Evolutionary conservation across 2,329 filamentous ascomycete genomes (phyloP), one percentile per base, ranked within the genome.

Genomic region (Colletotrichum sojae): DNA sequence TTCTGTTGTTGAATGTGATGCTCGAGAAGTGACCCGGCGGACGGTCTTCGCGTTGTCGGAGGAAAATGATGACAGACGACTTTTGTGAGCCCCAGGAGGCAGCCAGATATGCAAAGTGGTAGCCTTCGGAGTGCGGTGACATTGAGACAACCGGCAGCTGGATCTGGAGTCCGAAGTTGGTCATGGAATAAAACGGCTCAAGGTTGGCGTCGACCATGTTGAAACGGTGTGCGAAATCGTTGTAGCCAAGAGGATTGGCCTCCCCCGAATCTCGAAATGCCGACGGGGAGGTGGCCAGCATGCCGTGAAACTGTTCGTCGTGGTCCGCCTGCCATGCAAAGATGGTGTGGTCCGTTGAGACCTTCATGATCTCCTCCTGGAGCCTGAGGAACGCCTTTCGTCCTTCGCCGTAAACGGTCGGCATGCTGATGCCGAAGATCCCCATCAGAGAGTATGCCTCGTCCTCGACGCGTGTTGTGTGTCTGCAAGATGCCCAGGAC

Each of bases 351-450:
- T 60, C 54, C 12, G 65, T 53, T 8, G 39, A 53, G 22, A 54
- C n/a, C 16, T 63, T 51, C 5, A 43, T 40, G 6, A 67, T 45
- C 5, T 27, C 54, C 2, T 52, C 36, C 6, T 73, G 66, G 18
- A 73, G 15, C 58, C 75, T 63, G 20, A 64, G 58, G 46, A 76
- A 76, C 2, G 74, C 71, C 22, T 67, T 68, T 6, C 10, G 20
- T 22, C 73, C 72, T 59, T 77, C 74, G 13, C 75, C 73, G 39
- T 76, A 77, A 1, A 71, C 58, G 6, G 73, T 61, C 2, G 73
- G 69, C 74, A 78, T 78, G 12, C 69, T 74, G 25, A 78, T 65
- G 36, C 67, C 62, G 46, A 76, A 76, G 8, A 78, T 49, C 9
- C 75, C 75, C 5, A 76, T 27, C 6, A 77, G 63, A 6, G 71